These are phyloP conservation scores for Phylloporus arenicola DNA, from an alignment of 768 basidiomycete genomes.

Conservation along the genomic window DNA sequence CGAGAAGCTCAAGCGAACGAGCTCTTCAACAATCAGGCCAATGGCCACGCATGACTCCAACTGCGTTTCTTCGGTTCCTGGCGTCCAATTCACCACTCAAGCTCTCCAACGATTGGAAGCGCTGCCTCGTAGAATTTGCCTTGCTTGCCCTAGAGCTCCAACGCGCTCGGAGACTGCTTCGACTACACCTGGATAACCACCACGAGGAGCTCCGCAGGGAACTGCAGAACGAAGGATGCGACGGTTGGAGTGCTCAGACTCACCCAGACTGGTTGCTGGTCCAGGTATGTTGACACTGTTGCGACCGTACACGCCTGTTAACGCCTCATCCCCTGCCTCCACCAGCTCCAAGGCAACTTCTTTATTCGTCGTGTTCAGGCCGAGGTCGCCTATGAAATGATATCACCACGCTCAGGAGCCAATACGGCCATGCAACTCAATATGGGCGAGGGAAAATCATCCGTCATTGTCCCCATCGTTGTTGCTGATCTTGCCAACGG, in stretches of 20 bases:
- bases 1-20: constrained; percentile 7
- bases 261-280: not conserved
- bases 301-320: not conserved
- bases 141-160: constrained; percentile 20
- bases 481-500: constrained; percentile 39
- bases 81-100: constrained; percentile 13
- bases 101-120: constrained; percentile 23
- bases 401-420: constrained; percentile 29
- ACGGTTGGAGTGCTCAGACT: not conserved
- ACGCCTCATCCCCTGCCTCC: not conserved
- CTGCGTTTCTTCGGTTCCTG: constrained; percentile 25
- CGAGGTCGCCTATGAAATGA: constrained; percentile 43
- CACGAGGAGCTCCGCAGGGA: not conserved
- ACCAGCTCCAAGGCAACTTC: constrained; percentile 43
- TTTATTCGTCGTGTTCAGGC: constrained; percentile 40
- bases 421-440: constrained; percentile 47
- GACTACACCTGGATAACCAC: not conserved
- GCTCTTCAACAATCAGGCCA: constrained; percentile 15
- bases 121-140: constrained; percentile 26
- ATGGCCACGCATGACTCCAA: constrained; percentile 33
- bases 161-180: too few relatives aligned
- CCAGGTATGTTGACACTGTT: not conserved
- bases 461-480: constrained; percentile 43
- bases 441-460: too few relatives aligned
- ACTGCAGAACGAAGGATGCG: not conserved